phyloP scores from a whole-genome alignment of 768 basidiomycete species.

The Leccinellum luteum region DNA sequence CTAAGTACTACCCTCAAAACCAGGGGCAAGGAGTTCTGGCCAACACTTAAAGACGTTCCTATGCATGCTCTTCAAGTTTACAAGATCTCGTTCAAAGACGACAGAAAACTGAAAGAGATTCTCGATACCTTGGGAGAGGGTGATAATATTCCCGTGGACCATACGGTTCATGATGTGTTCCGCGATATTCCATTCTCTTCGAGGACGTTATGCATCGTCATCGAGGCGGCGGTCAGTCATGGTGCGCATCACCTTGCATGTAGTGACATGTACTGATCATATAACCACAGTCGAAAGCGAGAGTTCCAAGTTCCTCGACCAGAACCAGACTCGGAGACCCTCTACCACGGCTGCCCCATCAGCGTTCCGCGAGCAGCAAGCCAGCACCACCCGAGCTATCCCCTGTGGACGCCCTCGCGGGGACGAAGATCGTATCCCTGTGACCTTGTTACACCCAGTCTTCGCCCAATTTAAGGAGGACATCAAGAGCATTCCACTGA shows the following conservation, averaged over 20 bases:
- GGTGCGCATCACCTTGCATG: not conserved
- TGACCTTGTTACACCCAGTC: not conserved
- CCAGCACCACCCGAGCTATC: not conserved
- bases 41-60: not conserved
- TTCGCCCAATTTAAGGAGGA: not conserved
- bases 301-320: not conserved
- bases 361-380: not conserved
- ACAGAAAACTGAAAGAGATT: not conserved
- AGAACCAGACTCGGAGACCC: not conserved
- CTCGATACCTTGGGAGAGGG: not conserved
- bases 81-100: not conserved
- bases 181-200: not conserved
- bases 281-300: not conserved
- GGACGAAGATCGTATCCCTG: not conserved
- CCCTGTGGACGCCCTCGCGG: not conserved
- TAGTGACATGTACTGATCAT: not conserved
- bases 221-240: not conserved
- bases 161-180: not conserved
- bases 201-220: not conserved
- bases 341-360: not conserved
- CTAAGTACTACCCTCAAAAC: not conserved
- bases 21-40: not conserved
- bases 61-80: not conserved
- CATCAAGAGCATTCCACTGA: not conserved
- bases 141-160: not conserved